Evolutionary conservation across 2,329 filamentous ascomycete genomes (phyloP).

Genomic region (Colletotrichum sp.): DNA sequence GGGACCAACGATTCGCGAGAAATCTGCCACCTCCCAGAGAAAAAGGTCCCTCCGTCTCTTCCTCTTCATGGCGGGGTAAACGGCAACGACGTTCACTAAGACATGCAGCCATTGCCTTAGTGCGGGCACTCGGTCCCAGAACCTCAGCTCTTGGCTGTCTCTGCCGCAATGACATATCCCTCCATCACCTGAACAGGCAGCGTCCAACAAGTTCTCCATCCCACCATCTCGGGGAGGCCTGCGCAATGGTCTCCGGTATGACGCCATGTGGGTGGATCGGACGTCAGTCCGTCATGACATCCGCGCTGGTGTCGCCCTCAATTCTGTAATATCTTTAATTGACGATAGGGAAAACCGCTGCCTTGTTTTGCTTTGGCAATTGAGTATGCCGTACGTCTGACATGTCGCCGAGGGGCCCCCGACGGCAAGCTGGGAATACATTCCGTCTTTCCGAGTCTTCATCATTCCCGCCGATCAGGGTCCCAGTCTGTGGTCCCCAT

Average conservation of each 20-base stretch:
- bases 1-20: neutral
- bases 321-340: neutral
- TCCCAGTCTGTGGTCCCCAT: neutral
- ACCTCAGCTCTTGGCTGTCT: neutral
- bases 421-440: neutral
- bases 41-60: neutral
- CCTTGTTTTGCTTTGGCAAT: neutral
- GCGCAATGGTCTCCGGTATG: constrained; percentile 14
- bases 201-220: neutral
- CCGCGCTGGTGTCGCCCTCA: neutral
- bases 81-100: neutral
- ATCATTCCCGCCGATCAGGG: neutral
- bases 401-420: neutral
- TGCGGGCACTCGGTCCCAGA: neutral
- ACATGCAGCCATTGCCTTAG: neutral
- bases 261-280: constrained; percentile 11
- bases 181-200: neutral
- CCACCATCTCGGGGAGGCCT: neutral
- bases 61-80: neutral
- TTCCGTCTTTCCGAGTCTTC: neutral
- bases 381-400: neutral
- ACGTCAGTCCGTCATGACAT: neutral
- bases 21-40: neutral
- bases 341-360: neutral
- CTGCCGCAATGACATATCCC: neutral